phyloP scores from a whole-genome alignment of 768 basidiomycete species.

The Trichaptum fuscoviolaceum region DNA sequence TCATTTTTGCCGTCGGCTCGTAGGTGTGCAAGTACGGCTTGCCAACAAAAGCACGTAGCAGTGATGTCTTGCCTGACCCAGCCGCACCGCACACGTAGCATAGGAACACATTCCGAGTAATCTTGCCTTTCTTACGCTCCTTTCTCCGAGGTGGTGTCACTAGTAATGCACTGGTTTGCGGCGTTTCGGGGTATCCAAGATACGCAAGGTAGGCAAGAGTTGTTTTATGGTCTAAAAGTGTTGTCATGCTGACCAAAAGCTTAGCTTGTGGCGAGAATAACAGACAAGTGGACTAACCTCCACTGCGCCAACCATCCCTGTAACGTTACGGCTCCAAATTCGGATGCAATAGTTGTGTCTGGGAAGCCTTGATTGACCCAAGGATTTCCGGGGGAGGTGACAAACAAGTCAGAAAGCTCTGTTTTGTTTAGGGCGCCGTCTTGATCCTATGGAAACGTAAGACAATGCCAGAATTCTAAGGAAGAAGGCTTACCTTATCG shows the following conservation, averaged over 20 bases:
- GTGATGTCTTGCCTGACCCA: slow-evolving; percentile 89
- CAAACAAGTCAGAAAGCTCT: slow-evolving; percentile 87
- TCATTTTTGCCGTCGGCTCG: slow-evolving; percentile 85
- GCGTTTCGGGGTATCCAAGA: slow-evolving; percentile 80
- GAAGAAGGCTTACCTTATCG: slow-evolving; percentile 65
- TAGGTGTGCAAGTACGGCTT: slow-evolving; percentile 72
- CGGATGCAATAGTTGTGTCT: slow-evolving; percentile 82
- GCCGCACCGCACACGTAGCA: slow-evolving; percentile 94
- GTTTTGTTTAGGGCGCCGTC: slow-evolving; percentile 84
- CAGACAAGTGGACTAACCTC: slow-evolving; percentile 56
- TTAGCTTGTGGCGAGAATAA: slow-evolving; percentile 6
- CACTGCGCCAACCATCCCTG: slow-evolving; percentile 99
- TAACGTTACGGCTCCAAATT: slow-evolving; percentile 85
- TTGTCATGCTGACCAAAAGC: slow-evolving; percentile 73
- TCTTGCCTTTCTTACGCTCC: slow-evolving; percentile 83
- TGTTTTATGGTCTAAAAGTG: slow-evolving; percentile 86
- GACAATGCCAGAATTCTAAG: background rate
- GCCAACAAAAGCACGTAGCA: slow-evolving; percentile 80
- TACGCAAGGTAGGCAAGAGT: slow-evolving; percentile 94
- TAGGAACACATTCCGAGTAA: slow-evolving; percentile 86
- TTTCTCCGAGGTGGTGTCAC: slow-evolving; percentile 80
- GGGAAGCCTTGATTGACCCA: slow-evolving; percentile 91
- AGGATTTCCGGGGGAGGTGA: slow-evolving; percentile 95
- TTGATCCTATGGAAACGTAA: slow-evolving; percentile 57
- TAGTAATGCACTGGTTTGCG: slow-evolving; percentile 77